Conservation (phyloP, 2,329 filamentous ascomycete species). For the Scytalidium sp. region DNA sequence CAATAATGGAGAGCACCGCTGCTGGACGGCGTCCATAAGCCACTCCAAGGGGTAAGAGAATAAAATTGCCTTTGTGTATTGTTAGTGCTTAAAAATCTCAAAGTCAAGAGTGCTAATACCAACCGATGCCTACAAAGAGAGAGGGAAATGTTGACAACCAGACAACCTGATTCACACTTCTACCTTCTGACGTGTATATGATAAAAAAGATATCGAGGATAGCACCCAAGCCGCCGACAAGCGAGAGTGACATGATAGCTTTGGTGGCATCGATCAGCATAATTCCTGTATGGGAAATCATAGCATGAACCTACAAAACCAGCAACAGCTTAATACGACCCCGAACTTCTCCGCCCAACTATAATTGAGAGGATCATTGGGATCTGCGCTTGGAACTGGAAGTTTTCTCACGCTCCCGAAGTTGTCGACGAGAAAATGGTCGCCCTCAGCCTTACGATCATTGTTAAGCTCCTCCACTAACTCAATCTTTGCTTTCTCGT, state of each 20-base stretch:
- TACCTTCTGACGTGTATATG: conserved; percentile 26
- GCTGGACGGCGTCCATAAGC: conserved; percentile 35
- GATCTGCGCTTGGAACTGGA: neutral
- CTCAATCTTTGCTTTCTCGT: too few species aligned
- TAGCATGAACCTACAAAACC: conserved; percentile 3
- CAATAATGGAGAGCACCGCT: conserved; percentile 27
- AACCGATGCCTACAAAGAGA: conserved; percentile 37
- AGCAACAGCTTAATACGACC: neutral
- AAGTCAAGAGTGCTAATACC: too few species aligned
- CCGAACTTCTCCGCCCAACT: neutral
- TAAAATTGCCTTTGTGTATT: conserved; percentile 21
- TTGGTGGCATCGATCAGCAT: too few species aligned
- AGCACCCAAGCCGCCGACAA: conserved; percentile 46
- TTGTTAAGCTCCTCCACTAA: too few species aligned
- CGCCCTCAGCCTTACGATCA: too few species aligned
- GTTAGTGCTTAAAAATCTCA: conserved; percentile 18
- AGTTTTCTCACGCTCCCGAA: neutral
- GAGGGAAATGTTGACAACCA: conserved; percentile 35
- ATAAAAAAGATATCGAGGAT: conserved; percentile 32
- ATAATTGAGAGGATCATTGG: conserved; percentile 3
- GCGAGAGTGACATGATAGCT: conserved; percentile 36
- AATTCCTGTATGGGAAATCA: too few species aligned
- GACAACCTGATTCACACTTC: conserved; percentile 24
- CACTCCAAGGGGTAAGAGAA: conserved; percentile 36
- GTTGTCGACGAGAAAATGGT: neutral